Conservation (phyloP, 441 rosid genomes). For the Euphorbia neoarborescens region DNA sequence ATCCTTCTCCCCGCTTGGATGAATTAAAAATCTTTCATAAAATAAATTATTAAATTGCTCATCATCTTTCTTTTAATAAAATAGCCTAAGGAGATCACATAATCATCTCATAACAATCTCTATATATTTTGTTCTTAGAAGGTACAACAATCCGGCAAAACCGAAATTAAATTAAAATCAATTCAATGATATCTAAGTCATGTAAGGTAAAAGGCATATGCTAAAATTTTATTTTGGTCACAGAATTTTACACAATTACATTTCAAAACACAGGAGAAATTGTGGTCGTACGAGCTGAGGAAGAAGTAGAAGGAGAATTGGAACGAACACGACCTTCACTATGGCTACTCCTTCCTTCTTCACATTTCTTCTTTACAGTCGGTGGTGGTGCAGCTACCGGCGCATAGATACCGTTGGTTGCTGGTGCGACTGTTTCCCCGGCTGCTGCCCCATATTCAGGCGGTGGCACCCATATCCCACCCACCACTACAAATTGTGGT, state of each 20-base stretch:
- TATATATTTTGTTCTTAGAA: neutral
- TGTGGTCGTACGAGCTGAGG: conserved; percentile 61
- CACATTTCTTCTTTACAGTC: conserved; percentile 23
- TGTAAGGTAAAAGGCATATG: neutral
- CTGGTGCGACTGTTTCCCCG: conserved; percentile 26
- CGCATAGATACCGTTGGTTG: conserved; percentile 40
- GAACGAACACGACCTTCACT: conserved; percentile 38
- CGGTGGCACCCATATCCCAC: conserved; percentile 82
- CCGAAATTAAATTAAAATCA: no score
- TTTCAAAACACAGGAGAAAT: conserved; percentile 29
- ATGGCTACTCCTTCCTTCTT: conserved; percentile 43
- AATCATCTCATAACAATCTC: conserved; percentile 1
- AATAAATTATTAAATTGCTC: no score
- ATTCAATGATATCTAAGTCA: neutral
- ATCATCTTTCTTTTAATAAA: no score
- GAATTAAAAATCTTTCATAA: no score
- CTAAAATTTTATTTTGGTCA: conserved; percentile 18
- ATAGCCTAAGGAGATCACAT: no score
- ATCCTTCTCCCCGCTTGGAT: no score
- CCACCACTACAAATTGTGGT: conserved; percentile 79
- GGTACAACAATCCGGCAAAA: neutral
- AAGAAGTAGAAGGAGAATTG: conserved; percentile 53
- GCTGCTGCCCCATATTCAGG: conserved; percentile 41
- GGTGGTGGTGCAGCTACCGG: conserved; percentile 37
- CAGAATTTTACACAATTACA: conserved; percentile 26